Evolutionary conservation across 164 flowering plant genomes (phyloP), one percentile per base, ranked within the genome.

Genomic region (Dillenia suffruticosa): DNA sequence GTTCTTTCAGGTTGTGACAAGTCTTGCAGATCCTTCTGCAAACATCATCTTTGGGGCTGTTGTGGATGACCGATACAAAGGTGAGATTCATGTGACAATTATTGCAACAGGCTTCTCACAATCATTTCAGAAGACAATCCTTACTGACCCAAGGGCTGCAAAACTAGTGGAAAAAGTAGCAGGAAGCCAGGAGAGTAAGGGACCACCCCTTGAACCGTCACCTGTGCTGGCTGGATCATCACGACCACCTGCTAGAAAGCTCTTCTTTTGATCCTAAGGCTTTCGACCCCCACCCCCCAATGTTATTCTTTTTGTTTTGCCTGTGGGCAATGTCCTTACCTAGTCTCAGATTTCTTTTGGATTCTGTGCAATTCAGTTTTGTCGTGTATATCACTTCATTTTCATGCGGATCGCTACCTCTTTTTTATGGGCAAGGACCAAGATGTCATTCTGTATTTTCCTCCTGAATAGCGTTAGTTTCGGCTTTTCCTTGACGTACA

Each of bases 41-140:
- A 92, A 95, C 80, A 95, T 95, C 57, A 92, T 95, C 67, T 92
- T 95, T 64, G 99, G 97, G 9, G 97, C 97, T 17, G 99, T 92
- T 49, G 97, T 92, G 57, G 99, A 95, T 70, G 97, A 92, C 40
- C 87, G 97, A 44, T 95, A 86, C 77, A 88, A 77, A 60, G 99
- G 99, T 40, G 97, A 89, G 72, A 86, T 95, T 61, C 96, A 88
- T 46, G 97, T 92, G 51, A 95, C 97, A 2, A 89, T 95, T 1
- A 88, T 92, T 62, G 99, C 97, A 1, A 94, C 99, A 10, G 97
- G 99, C 59, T 95, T 92, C 68, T 87, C 97, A 0, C 96, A 95
- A 65, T 88, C 99, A 8, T 92, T 92, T 75, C 96, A 89, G 77
- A 92, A 88, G 70, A 85, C 71, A 3, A 82, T 92, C 17, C 62